phyloP scores from a whole-genome alignment of 305 asterid genomes.

The Fraxinus angustifolia region DNA sequence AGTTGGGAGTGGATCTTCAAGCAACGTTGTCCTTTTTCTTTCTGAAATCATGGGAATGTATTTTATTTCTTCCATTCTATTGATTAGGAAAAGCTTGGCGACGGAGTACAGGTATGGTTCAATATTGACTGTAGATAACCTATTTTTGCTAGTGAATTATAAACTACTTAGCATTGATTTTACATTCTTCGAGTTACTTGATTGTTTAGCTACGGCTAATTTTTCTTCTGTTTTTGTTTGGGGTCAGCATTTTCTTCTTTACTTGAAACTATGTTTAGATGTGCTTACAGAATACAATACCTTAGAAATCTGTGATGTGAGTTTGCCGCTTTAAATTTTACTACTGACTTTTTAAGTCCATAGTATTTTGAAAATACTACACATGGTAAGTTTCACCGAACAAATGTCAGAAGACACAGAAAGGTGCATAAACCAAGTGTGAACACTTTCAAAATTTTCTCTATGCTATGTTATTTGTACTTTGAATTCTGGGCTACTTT shows the following conservation, averaged over 20 bases:
- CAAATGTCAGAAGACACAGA: background rate
- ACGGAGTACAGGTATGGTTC: conserved; percentile 75
- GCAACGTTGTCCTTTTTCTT: conserved; percentile 95
- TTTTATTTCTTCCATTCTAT: conserved; percentile 82
- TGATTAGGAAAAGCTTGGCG: conserved; percentile 94
- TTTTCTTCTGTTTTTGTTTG: background rate
- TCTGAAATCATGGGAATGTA: conserved; percentile 99
- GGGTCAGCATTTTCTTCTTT: background rate
- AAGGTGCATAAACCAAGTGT: background rate
- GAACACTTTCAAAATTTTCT: background rate
- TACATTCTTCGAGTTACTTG: background rate
- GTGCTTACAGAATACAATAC: background rate
- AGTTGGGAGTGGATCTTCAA: conserved; percentile 99
- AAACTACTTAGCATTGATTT: background rate
- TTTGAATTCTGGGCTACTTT: background rate
- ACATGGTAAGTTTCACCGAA: background rate
- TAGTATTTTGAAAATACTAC: background rate
- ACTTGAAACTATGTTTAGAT: background rate
- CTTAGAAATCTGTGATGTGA: background rate
- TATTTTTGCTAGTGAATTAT: background rate
- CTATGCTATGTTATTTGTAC: background rate
- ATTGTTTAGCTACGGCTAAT: background rate
- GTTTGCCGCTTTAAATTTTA: background rate
- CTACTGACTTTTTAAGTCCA: background rate
- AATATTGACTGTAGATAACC: background rate